Evolutionary conservation across 768 basidiomycete genomes (phyloP).

Genomic region (Pleurotus ostreatus): DNA sequence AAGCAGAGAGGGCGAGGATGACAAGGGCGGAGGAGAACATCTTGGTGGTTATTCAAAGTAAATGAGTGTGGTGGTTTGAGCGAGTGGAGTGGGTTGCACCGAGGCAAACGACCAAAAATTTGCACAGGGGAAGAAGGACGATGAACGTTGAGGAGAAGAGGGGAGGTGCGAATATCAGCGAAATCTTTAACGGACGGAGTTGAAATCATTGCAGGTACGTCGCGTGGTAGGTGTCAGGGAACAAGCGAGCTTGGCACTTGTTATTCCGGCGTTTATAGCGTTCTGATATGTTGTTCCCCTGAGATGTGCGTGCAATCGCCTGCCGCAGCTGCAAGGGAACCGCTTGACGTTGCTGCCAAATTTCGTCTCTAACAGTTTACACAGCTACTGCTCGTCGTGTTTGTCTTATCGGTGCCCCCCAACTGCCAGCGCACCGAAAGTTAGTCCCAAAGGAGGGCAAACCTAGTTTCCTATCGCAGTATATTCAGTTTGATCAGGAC

Average conservation of each 20-base stretch:
- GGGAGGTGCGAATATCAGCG: neutral
- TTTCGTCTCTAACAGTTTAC: no score
- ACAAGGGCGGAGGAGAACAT: slow-evolving; percentile 53
- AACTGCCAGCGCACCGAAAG: no score
- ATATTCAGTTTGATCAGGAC: no score
- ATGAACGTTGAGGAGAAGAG: neutral
- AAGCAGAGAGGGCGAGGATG: slow-evolving; percentile 47
- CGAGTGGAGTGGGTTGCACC: slow-evolving; percentile 28
- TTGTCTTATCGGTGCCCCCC: no score
- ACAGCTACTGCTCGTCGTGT: no score
- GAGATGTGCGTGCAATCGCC: neutral
- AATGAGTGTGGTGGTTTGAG: slow-evolving; percentile 20
- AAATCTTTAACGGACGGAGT: slow-evolving; percentile 8
- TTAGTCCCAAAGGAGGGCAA: no score
- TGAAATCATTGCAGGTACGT: neutral
- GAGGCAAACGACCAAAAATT: slow-evolving; percentile 16
- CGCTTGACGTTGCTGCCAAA: no score
- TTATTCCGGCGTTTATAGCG: neutral
- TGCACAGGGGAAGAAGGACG: slow-evolving; percentile 1
- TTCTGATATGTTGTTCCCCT: neutral
- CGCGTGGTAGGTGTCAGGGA: neutral
- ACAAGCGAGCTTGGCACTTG: neutral
- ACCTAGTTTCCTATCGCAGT: no score
- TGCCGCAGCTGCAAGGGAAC: no score
- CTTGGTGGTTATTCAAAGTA: slow-evolving; percentile 14